Percentiles rank a stretch among this genome's conserved stretches.
phyloP scores from a whole-genome alignment of 1,284 basidiomycete species.

The Marasmius sp. region DNA sequence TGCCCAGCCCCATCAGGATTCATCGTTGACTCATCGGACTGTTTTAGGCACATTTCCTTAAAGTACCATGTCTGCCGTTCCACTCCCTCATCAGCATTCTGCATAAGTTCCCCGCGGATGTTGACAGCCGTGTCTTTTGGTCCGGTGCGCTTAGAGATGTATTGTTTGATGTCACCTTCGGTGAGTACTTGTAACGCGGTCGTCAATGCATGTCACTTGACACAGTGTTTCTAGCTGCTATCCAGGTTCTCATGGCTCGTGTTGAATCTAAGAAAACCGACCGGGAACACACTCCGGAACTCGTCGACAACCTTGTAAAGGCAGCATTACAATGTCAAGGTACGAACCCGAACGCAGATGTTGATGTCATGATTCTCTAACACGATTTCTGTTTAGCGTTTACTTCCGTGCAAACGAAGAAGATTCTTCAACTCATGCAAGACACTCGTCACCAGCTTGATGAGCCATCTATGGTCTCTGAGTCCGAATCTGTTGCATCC shows the following conservation, averaged over 20 bases:
- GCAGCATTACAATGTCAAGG: conserved; percentile 58
- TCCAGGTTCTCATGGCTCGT: conserved; percentile 38
- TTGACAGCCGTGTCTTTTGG: conserved; percentile 73
- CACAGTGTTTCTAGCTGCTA: conserved; percentile 28
- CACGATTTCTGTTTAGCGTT: conserved; percentile 44
- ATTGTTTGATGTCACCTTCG: conserved; percentile 48
- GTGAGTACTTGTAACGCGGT: conserved; percentile 20
- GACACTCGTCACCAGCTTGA: conserved; percentile 12
- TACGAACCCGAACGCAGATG: conserved; percentile 24
- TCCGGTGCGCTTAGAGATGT: conserved; percentile 56
- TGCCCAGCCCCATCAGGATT: conserved; percentile 9
- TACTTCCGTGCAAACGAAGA: conserved; percentile 51
- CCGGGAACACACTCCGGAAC: conserved; percentile 34
- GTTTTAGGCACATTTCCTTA: conserved; percentile 74
- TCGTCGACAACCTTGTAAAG: conserved; percentile 51
- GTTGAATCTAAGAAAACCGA: conserved; percentile 22
- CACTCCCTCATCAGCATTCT: conserved; percentile 70
- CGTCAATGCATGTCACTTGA: conserved; percentile 15
- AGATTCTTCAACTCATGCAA: not conserved
- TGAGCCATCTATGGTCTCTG: conserved; percentile 7
- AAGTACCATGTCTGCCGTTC: conserved; percentile 78
- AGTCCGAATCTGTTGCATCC: conserved; percentile 3
- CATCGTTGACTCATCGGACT: conserved; percentile 9
- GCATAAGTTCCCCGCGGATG: conserved; percentile 71
- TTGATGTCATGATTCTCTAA: not conserved